Evolutionary conservation across 129 eudicot genomes (phyloP), one percentile per base, ranked within the genome.

Genomic region (Silybum marianum): DNA sequence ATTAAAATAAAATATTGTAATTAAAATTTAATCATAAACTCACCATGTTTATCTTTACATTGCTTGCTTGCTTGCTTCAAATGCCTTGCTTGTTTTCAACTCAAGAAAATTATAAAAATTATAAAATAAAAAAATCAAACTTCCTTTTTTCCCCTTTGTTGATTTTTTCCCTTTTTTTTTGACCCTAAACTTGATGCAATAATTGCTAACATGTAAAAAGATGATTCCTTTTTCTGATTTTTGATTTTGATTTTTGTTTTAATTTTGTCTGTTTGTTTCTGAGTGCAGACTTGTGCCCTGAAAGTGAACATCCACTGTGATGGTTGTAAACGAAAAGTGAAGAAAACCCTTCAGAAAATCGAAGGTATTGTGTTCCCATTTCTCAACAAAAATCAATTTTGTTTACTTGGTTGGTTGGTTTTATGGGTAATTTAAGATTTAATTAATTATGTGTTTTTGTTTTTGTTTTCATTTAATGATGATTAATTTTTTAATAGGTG

Each of bases 271-370:
- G 48, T 34, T 71, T 71, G 4, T 38, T 39, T 87, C 81, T 85
- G 58, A 90, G 78, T 92, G 94, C 96, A 95, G 99, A 95, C 97
- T 82, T 88, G 93, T 85, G 83, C 91, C 22, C 90, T 95, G 70
- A 95, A 90, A 84, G 99, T 95, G 87, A 92, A 95, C 82, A 92
- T 95, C 71, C 99, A 95, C 86, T 95, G 99, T 90, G 99, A 95
- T 90, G 99, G 99, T 1, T 95, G 99, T 79, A 95, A 90, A 88
- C 88, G 87, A 14, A 92, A 95, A 87, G 99, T 95, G 84, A 95
- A 89, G 93, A 95, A 92, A 88, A 90, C 90, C 90, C 85, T 95
- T 91, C 97, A 95, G 88, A 95, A 95, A 86, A 92, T 92, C 80
- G 99, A 95, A 0, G 99, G 99, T 95, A 91, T n/a, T 19, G 78